Evolutionary conservation across 2,329 filamentous ascomycete species (phyloP).

Genomic region (Byssochlamys sp.): DNA sequence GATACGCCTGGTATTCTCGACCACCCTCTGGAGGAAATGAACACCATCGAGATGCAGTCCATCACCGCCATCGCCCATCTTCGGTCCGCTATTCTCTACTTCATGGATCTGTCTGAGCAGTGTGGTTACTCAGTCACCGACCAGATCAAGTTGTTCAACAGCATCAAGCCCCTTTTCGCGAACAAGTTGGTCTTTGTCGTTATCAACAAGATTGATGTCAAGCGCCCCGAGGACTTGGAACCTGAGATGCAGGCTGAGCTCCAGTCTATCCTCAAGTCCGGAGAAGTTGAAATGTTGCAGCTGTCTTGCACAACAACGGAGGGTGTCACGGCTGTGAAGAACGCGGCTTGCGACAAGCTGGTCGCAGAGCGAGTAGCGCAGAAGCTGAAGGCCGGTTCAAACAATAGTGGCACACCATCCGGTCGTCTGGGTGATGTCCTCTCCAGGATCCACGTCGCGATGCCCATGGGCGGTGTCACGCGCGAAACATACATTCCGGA

Average conservation of each 20-base stretch:
- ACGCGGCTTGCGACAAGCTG: constrained; percentile 82
- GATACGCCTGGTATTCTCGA: constrained; percentile 98
- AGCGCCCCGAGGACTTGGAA: constrained; percentile 76
- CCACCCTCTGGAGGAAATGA: constrained; percentile 97
- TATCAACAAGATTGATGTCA: constrained; percentile 95
- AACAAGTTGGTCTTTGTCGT: constrained; percentile 97
- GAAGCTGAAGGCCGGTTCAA: constrained; percentile 84
- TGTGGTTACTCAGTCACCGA: constrained; percentile 88
- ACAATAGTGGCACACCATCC: constrained; percentile 64
- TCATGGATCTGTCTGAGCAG: constrained; percentile 95
- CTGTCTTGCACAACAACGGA: constrained; percentile 91
- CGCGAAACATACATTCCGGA: constrained; percentile 84
- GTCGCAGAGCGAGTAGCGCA: constrained; percentile 88
- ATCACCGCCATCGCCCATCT: constrained; percentile 97
- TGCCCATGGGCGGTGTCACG: constrained; percentile 69
- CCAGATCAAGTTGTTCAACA: constrained; percentile 90
- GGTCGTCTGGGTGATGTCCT: constrained; percentile 82
- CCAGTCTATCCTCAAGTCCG: constrained; percentile 69
- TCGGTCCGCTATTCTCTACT: constrained; percentile 88
- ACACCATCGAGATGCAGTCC: constrained; percentile 98
- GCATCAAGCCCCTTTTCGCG: constrained; percentile 90
- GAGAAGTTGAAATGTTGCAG: constrained; percentile 85
- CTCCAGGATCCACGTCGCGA: constrained; percentile 90
- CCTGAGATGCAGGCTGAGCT: constrained; percentile 67
- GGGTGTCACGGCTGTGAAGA: constrained; percentile 88